Conservation (phyloP, 345 rosid genomes). For the Aurinia saxatilis region DNA sequence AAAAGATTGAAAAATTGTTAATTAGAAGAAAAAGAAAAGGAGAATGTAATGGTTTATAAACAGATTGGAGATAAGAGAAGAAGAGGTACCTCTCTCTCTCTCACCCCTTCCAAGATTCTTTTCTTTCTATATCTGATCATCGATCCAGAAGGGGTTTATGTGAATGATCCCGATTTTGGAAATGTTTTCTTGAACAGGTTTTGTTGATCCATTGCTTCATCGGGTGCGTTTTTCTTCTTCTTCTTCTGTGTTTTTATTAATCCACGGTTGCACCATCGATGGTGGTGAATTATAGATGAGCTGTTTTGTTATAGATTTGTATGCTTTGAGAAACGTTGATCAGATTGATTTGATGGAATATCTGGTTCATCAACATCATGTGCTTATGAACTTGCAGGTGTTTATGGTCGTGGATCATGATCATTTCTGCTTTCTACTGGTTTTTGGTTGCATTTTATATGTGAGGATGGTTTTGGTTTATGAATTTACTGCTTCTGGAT, state of each 20-base stretch:
- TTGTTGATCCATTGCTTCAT: constrained; percentile 8
- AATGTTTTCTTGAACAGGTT: not conserved
- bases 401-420: not conserved
- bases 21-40: not conserved
- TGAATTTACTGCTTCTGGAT: not conserved
- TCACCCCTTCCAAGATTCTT: not conserved
- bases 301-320: not conserved
- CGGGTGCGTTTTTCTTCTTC: constrained; percentile 26
- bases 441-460: not conserved
- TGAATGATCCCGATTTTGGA: constrained; percentile 14
- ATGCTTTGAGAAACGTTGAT: not conserved
- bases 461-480: not conserved
- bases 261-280: not conserved
- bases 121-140: not conserved
- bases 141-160: constrained; percentile 14
- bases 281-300: not conserved
- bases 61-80: constrained; percentile 21
- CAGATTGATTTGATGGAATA: constrained; percentile 2
- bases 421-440: not conserved
- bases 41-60: constrained; percentile 31
- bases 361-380: not conserved
- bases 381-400: not conserved
- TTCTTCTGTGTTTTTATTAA: not conserved
- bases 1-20: not conserved
- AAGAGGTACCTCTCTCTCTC: constrained; percentile 15